Base-by-base conservation (phyloP, 2,329 filamentous ascomycete genomes). In the Cryphonectria carpinicola region DNA sequence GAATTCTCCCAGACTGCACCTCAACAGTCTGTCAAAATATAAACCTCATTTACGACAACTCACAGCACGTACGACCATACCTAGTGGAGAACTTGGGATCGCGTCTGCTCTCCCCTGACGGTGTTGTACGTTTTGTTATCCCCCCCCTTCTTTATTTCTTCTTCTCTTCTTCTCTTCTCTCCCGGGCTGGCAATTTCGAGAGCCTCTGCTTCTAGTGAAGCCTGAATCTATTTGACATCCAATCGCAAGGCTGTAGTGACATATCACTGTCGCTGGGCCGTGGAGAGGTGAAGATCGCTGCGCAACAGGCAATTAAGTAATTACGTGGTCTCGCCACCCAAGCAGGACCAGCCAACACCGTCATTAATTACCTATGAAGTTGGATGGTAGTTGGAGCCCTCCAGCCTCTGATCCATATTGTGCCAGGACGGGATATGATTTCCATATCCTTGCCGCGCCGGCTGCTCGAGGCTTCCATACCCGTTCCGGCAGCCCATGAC, bases 41-140 rank as follows among this genome's bases (percentile, higher is more conserved):
- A 19, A 58, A 35, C 25, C 5, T 17, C 6, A 19, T 19, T 19
- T 8, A 32, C 54, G 7, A 35, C 13, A 0, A 22, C 3, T 8
- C 2, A 1, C 6, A 19, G 2, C 54, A 58, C 54, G 25, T 58
- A 58, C 19, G 60, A 62, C 60, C 60, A 62, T 62, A 37, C 32
- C 32, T 41, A n/a, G 37, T 62, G 35, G 37, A 62, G 22, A 62
- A 37, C 60, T 39, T 37, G 60, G 60, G 60, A 39, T 62, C 60
- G n/a, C 37, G 60, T 62, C 37, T 25, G 60, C 60, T 41, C 60
- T 58, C 54, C 54, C 54, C 54, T 58, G 35, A 58, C 60, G 60
- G 60, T 62, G 60, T 62, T 62, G 60, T 62, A 62, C 60, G 60
- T 62, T 62, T 62, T 39, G 35, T 14, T 4, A 35, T 61, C n/a